Conservation (phyloP, 192 early-diverging fungal species). For the Globomyces pollinis-pini region DNA sequence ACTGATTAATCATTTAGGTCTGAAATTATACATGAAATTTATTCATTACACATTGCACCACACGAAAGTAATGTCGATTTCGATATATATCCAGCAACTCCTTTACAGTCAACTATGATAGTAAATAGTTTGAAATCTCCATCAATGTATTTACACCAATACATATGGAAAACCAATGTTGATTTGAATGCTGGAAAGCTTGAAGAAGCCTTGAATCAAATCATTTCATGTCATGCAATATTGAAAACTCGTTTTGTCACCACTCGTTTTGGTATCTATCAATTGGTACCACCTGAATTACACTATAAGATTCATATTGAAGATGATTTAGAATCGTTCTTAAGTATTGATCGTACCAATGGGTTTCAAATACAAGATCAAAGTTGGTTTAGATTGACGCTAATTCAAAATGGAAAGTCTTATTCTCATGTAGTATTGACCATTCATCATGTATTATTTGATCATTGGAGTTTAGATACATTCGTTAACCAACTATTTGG, state of each 20-base stretch:
- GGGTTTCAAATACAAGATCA: neutral
- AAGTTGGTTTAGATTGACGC: neutral
- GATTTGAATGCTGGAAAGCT: neutral
- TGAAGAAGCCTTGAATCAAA: neutral
- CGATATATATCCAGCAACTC: conserved; percentile 8
- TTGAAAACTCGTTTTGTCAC: neutral
- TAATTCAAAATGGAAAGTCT: neutral
- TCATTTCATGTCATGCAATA: neutral
- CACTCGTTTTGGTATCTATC: neutral
- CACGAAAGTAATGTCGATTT: too few species aligned
- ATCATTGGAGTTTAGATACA: conserved; percentile 1
- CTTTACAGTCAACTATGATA: conserved; percentile 1
- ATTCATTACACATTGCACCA: neutral
- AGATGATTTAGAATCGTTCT: neutral
- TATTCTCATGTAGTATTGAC: neutral
- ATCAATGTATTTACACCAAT: neutral
- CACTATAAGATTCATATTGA: neutral
- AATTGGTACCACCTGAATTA: neutral
- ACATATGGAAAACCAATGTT: neutral
- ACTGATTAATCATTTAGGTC: neutral
- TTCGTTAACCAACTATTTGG: neutral
- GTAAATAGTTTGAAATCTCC: neutral
- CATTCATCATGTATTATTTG: conserved; percentile 15
- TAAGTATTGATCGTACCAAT: neutral
- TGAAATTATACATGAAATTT: neutral